A percentile compares a stretch with the other conserved stretches of the same genome.
Conservation (phyloP, 495 filamentous ascomycete species). For the Annulohypoxylon nitens region DNA sequence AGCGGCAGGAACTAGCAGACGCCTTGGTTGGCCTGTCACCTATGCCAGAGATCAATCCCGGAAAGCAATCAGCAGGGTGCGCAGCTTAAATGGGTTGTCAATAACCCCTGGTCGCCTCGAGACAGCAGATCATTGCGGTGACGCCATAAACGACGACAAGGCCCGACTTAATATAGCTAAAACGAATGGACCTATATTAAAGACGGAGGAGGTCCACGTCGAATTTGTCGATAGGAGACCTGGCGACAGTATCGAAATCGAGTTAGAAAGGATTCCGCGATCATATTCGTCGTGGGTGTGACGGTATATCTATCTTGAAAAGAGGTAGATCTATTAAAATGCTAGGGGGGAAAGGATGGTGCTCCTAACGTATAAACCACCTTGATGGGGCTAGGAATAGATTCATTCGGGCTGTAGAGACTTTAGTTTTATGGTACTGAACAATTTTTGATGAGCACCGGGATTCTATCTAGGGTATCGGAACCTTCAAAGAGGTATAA, state of each 20-base stretch:
- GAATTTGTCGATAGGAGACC: conserved; percentile 11
- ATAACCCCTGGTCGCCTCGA: conserved; percentile 5
- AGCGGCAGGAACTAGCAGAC: not conserved
- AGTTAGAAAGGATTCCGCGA: conserved; percentile 20
- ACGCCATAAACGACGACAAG: conserved; percentile 11
- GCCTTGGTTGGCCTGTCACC: not conserved
- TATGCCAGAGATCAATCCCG: conserved; percentile 17
- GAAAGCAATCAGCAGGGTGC: conserved; percentile 11
- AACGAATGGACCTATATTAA: conserved; percentile 16
- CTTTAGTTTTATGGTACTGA: not conserved
- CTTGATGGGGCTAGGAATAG: not conserved
- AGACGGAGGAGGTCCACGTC: conserved; percentile 25
- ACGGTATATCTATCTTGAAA: not conserved
- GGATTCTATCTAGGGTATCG: not conserved
- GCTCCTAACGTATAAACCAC: not conserved
- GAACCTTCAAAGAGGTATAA: not conserved
- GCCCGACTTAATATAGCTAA: not conserved
- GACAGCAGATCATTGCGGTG: not conserved
- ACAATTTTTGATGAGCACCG: not conserved
- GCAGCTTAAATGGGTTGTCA: conserved; percentile 13
- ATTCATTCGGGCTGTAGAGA: not conserved
- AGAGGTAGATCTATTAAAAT: not conserved
- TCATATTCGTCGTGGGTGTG: conserved; percentile 29
- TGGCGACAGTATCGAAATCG: conserved; percentile 16
- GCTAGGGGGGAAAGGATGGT: not conserved